A percentile compares a stretch with the other conserved stretches of the same genome.
phyloP scores from a whole-genome alignment of 345 rosid genomes.

The Boechera divaricarpa region DNA sequence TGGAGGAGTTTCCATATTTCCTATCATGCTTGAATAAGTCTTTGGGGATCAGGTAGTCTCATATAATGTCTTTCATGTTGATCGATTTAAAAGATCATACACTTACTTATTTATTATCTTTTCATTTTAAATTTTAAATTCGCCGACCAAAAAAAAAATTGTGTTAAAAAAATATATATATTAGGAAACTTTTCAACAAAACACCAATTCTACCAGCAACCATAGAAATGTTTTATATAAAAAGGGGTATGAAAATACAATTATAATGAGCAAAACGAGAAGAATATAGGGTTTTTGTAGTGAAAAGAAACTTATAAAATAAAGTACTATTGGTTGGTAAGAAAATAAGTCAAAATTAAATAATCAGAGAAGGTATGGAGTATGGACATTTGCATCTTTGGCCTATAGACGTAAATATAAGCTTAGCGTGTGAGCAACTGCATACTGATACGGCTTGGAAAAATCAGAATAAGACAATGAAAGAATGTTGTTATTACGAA shows the following conservation, averaged over 20 bases:
- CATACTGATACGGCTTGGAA: constrained; percentile 31
- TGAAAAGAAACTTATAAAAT: not conserved
- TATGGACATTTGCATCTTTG: constrained; percentile 18
- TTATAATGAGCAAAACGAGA: constrained; percentile 20
- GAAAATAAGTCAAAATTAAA: constrained; percentile 13
- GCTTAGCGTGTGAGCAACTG: constrained; percentile 43
- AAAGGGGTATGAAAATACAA: not conserved
- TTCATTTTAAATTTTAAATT: not conserved
- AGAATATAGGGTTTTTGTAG: not conserved
- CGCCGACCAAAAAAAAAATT: not conserved
- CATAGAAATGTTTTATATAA: not conserved
- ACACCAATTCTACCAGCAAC: not conserved
- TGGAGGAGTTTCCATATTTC: not conserved
- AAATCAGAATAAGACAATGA: constrained; percentile 22
- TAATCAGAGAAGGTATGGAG: constrained; percentile 1
- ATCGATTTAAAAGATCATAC: not conserved
- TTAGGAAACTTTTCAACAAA: not conserved
- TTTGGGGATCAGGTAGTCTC: not conserved
- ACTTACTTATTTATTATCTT: not conserved
- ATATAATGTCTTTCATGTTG: not conserved
- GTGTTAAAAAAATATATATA: not conserved
- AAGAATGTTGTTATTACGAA: constrained; percentile 27
- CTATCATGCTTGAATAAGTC: not conserved
- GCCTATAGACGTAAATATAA: not conserved
- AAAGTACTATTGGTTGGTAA: constrained; percentile 33